Base-by-base conservation (phyloP, 305 asterid species). In the Rubia peregrina region DNA sequence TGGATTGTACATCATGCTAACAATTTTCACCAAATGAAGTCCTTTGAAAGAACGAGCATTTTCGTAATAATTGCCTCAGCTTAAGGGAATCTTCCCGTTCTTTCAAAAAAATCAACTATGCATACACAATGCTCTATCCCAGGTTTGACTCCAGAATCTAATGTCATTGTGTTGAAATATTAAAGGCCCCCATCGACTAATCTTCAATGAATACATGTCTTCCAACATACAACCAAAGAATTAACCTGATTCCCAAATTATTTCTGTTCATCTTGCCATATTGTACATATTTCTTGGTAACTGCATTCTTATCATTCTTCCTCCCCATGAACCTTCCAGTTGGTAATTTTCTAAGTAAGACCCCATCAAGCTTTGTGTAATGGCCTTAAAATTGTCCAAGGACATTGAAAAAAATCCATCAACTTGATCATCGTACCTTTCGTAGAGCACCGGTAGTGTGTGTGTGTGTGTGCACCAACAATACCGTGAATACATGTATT, bases 131-230 rank as follows among this genome's bases (percentile, higher is more conserved):
- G 96, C 78, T 87, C 95, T 75, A 87, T 87, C 64, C 80, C 96
- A 79, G 81, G 80, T 19, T 83, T 82, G 74, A 90, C 88, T 13
- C 91, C 87, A 80, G 83, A 88, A 11, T 81, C 82, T 1, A 78
- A 41, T 6, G 80, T 82, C 96, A 90, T 90, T 67, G 84, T 78
- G 77, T 79, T 70, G 77, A 84, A 90, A 79, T 88, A 86, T n/a
- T 63, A 61, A 40, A 90, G 91, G 72, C 98, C 96, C 74, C 90
- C 96, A 5, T 82, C 86, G 36, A 88, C 96, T 48, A 88, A 80
- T 67, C 98, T 96, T 7, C 95, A 92, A 68, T 92, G 98, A 85
- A 92, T 92, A 71, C 96, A 92, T 2, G 98, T 10, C 48, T 43
- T 43, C 57, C 12, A 49, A 13, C 57, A 17, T 17, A 53, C 9